These are phyloP conservation scores for Extremus antarcticus DNA, from an alignment of 495 filamentous ascomycete genomes.

Conservation along the genomic window DNA sequence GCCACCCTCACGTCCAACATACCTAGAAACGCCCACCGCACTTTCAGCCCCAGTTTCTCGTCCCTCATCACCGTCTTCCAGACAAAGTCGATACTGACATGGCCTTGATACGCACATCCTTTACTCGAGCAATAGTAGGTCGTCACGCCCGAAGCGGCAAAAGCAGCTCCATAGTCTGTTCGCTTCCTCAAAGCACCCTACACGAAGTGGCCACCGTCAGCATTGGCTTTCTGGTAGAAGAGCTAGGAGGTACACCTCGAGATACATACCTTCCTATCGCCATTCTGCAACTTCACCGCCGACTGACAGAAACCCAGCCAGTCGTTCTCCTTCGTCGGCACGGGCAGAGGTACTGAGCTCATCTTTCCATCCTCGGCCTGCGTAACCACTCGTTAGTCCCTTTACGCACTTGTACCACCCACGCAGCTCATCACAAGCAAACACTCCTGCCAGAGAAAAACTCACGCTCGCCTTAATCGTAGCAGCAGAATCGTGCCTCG, in stretches of 20 bases:
- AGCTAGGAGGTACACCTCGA: neutral
- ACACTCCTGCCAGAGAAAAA: no score
- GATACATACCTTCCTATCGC: slow-evolving; percentile 8
- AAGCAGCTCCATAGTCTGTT: slow-evolving; percentile 10
- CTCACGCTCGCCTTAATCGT: neutral
- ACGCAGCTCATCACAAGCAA: no score
- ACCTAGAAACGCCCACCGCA: slow-evolving; percentile 13
- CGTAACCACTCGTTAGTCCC: no score
- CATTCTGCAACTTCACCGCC: slow-evolving; percentile 13
- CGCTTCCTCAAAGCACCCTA: slow-evolving; percentile 9
- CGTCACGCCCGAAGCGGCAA: slow-evolving; percentile 4
- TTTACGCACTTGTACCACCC: neutral
- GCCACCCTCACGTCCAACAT: neutral
- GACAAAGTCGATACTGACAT: slow-evolving; percentile 7
- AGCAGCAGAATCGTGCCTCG: neutral
- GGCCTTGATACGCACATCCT: slow-evolving; percentile 7
- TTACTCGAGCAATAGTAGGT: slow-evolving; percentile 4
- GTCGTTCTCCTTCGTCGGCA: slow-evolving; percentile 13
- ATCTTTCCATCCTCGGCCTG: neutral
- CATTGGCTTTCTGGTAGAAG: neutral
- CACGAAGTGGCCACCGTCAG: neutral
- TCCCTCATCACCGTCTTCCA: slow-evolving; percentile 13
- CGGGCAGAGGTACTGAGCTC: neutral
- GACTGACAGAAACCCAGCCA: slow-evolving; percentile 15
- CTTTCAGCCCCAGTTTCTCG: slow-evolving; percentile 11